Evolutionary conservation across 1,284 basidiomycete genomes (phyloP).

Genomic region (Earliella scabrosa): DNA sequence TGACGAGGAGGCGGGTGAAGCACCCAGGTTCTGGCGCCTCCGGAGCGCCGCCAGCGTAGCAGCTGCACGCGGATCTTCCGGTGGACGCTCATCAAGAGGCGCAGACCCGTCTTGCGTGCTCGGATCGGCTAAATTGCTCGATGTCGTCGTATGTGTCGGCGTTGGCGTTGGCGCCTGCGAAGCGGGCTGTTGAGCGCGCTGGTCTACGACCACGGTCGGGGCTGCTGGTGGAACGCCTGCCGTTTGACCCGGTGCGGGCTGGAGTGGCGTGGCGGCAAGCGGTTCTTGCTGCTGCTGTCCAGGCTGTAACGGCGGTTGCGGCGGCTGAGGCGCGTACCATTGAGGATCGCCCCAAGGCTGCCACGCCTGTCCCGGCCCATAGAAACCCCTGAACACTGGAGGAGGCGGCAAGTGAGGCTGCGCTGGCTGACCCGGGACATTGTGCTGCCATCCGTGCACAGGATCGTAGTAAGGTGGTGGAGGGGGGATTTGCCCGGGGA

Average conservation of each 20-base stretch:
- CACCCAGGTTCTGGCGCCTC: slow-evolving; percentile 2
- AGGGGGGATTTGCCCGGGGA: slow-evolving; percentile 24
- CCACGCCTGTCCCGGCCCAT: slow-evolving; percentile 66
- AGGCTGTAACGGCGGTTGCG: not conserved
- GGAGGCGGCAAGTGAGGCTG: slow-evolving; percentile 37
- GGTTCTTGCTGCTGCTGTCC: not conserved
- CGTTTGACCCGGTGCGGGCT: slow-evolving; percentile 18
- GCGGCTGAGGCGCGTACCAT: slow-evolving; percentile 25
- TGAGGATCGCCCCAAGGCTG: slow-evolving; percentile 56
- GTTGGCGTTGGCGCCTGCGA: slow-evolving; percentile 10
- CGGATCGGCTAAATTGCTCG: not conserved
- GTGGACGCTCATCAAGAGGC: not conserved
- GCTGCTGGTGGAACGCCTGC: slow-evolving; percentile 3
- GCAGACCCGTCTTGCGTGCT: not conserved
- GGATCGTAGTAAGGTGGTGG: slow-evolving; percentile 28
- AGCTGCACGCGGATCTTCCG: slow-evolving; percentile 13
- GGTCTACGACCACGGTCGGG: not conserved
- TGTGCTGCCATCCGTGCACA: slow-evolving; percentile 28
- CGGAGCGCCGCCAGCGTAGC: slow-evolving; percentile 17
- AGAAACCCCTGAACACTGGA: slow-evolving; percentile 52
- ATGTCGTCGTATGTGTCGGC: too few relatives aligned
- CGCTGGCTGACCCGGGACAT: slow-evolving; percentile 32
- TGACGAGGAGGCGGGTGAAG: not conserved
- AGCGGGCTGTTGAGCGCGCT: not conserved
- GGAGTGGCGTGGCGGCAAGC: not conserved